Percentiles rank a stretch among this genome's conserved stretches.
These are phyloP conservation scores for Thraustotheca clavata DNA, from an alignment of 352 stramenopile genomes.

Conservation along the genomic window DNA sequence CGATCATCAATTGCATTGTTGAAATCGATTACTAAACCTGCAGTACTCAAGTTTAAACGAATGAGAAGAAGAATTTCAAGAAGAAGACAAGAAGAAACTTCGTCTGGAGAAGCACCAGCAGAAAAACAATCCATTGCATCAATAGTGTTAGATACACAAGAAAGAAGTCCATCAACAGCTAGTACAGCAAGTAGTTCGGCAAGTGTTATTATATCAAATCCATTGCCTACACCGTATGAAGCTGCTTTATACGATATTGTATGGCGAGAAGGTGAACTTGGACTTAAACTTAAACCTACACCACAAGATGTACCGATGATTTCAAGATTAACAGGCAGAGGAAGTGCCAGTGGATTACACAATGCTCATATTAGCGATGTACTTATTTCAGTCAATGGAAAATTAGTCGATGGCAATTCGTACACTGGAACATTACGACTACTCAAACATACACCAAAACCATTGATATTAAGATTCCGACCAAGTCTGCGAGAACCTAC, in stretches of 20 bases:
- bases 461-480: slow-evolving; percentile 69
- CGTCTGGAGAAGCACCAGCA: neutral
- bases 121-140: slow-evolving; percentile 21
- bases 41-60: slow-evolving; percentile 83
- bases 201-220: neutral
- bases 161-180: slow-evolving; percentile 22
- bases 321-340: slow-evolving; percentile 76
- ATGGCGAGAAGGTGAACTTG: slow-evolving; percentile 77
- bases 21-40: slow-evolving; percentile 78
- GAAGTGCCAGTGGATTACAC: slow-evolving; percentile 69
- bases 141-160: slow-evolving; percentile 31
- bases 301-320: slow-evolving; percentile 66
- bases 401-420: slow-evolving; percentile 60
- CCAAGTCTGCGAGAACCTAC: slow-evolving; percentile 23
- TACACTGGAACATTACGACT: slow-evolving; percentile 81
- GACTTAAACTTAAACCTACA: slow-evolving; percentile 79
- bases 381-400: slow-evolving; percentile 77
- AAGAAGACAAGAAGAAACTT: neutral
- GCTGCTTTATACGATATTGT: slow-evolving; percentile 78
- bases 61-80: slow-evolving; percentile 68
- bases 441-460: slow-evolving; percentile 82
- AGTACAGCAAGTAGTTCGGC: slow-evolving; percentile 24
- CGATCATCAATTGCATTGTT: slow-evolving; percentile 76
- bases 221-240: neutral
- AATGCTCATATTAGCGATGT: slow-evolving; percentile 76